phyloP scores from a whole-genome alignment of 768 basidiomycete species.

The Mycena rebaudengoi region DNA sequence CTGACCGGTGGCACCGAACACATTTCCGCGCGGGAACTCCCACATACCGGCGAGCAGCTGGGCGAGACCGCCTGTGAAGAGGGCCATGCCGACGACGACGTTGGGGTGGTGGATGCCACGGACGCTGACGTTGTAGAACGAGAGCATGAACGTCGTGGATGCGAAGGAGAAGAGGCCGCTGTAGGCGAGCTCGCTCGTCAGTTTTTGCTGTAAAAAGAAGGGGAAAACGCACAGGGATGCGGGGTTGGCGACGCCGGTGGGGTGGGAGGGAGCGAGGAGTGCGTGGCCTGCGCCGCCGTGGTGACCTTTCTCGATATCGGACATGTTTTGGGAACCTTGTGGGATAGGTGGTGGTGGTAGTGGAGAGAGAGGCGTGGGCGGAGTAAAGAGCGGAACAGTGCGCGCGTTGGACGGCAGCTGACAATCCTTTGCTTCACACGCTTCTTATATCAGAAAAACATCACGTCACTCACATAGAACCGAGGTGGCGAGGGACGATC shows the following conservation, averaged over 20 bases:
- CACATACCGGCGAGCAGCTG: constrained; percentile 93
- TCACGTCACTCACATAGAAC: too few species aligned
- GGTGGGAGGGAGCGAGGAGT: neutral
- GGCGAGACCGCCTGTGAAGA: constrained; percentile 84
- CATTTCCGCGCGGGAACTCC: constrained; percentile 78
- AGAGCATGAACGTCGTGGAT: constrained; percentile 82
- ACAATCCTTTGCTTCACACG: neutral
- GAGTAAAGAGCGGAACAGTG: neutral
- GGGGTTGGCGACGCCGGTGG: constrained; percentile 62
- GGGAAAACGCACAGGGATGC: too few species aligned
- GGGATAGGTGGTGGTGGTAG: neutral
- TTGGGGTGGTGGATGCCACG: constrained; percentile 67
- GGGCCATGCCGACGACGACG: constrained; percentile 85
- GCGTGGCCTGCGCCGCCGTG: neutral
- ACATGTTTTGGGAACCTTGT: constrained; percentile 7
- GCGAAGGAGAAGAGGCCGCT: constrained; percentile 88
- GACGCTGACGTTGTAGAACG: constrained; percentile 71
- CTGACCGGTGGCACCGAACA: constrained; percentile 78
- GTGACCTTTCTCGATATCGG: constrained; percentile 24
- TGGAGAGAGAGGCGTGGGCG: neutral
- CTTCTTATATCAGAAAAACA: neutral
- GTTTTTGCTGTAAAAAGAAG: too few species aligned
- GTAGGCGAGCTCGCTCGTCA: too few species aligned
- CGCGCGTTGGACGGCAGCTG: neutral
- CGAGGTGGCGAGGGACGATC: too few species aligned